A percentile compares a stretch with the other conserved stretches of the same genome.
These are phyloP conservation scores for Lactifluus echinatus DNA, from an alignment of 768 basidiomycete species.

Conservation along the genomic window DNA sequence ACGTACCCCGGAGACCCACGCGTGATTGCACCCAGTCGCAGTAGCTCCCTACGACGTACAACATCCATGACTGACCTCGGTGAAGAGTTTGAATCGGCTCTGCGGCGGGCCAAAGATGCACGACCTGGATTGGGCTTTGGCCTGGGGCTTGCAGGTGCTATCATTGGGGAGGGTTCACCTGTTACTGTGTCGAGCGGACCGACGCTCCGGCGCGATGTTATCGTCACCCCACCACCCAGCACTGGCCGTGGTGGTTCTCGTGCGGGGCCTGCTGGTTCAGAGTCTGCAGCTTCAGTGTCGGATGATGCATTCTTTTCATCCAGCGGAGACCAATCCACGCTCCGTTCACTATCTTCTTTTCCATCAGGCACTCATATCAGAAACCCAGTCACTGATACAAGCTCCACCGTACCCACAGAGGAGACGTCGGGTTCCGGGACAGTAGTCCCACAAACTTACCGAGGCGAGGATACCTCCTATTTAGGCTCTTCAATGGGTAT, in stretches of 20 bases:
- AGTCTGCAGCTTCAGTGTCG: conserved; percentile 26
- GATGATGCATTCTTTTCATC: conserved; percentile 44
- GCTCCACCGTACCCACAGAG: conserved; percentile 30
- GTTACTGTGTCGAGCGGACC: conserved; percentile 69
- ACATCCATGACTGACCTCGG: conserved; percentile 73
- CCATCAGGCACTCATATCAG: conserved; percentile 24
- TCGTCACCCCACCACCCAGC: conserved; percentile 39
- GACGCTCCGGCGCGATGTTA: conserved; percentile 34
- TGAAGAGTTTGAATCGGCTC: conserved; percentile 42
- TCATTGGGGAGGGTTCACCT: conserved; percentile 46
- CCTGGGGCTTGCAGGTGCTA: conserved; percentile 27
- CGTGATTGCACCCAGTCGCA: conserved; percentile 60
- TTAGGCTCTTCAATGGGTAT: neutral
- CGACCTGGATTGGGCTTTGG: conserved; percentile 39
- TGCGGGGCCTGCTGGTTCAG: conserved; percentile 24
- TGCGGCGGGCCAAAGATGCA: conserved; percentile 34
- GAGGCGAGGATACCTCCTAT: neutral
- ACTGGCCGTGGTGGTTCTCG: conserved; percentile 25
- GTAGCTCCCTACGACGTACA: conserved; percentile 51
- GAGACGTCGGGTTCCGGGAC: conserved; percentile 28
- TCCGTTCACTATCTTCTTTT: conserved; percentile 31
- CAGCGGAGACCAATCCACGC: conserved; percentile 28
- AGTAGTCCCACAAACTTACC: conserved; percentile 13
- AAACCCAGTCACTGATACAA: conserved; percentile 24
- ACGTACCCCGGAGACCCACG: conserved; percentile 67